A percentile compares a stretch with the other conserved stretches of the same genome.
Conservation (phyloP, 2,329 filamentous ascomycete species). For the Aspergillus pseudotamarii region DNA sequence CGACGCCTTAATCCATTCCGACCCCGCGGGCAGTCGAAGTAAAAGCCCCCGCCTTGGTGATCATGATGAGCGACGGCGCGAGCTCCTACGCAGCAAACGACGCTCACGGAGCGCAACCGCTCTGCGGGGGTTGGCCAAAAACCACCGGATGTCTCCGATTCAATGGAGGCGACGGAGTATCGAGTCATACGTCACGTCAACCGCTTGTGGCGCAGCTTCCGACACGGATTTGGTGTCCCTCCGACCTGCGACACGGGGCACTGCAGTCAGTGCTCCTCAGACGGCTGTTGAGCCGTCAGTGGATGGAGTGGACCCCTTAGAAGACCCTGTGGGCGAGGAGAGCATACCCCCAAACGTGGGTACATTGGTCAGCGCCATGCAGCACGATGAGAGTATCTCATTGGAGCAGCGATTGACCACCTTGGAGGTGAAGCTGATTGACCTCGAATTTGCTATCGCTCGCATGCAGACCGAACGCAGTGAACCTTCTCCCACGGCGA, state of each 20-base stretch:
- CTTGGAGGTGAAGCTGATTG: constrained; percentile 54
- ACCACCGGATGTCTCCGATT: constrained; percentile 43
- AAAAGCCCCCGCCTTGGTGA: constrained; percentile 4
- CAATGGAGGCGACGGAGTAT: constrained; percentile 46
- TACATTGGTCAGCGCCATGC: constrained; percentile 43
- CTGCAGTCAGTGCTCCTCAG: constrained; percentile 30
- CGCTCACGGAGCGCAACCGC: constrained; percentile 50
- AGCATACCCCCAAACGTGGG: constrained; percentile 39
- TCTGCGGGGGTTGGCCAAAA: constrained; percentile 37
- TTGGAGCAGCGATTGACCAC: constrained; percentile 53
- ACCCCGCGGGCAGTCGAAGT: constrained; percentile 13
- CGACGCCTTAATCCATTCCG: constrained; percentile 27
- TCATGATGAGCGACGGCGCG: constrained; percentile 24
- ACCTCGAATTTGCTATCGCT: constrained; percentile 53
- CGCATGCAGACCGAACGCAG: constrained; percentile 45
- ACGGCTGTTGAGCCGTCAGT: constrained; percentile 25
- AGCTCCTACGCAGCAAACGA: constrained; percentile 37
- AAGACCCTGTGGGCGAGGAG: constrained; percentile 21
- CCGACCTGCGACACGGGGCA: constrained; percentile 32
- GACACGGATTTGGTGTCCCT: constrained; percentile 28
- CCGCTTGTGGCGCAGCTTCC: constrained; percentile 32
- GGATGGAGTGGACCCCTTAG: constrained; percentile 19
- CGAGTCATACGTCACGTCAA: constrained; percentile 43
- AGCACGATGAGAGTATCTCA: constrained; percentile 42
- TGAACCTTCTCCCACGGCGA: constrained; percentile 14